Evolutionary conservation across 805 yeast genomes (phyloP), one percentile per base, ranked within the genome.

Genomic region (Hanseniaspora jakobsenii): DNA sequence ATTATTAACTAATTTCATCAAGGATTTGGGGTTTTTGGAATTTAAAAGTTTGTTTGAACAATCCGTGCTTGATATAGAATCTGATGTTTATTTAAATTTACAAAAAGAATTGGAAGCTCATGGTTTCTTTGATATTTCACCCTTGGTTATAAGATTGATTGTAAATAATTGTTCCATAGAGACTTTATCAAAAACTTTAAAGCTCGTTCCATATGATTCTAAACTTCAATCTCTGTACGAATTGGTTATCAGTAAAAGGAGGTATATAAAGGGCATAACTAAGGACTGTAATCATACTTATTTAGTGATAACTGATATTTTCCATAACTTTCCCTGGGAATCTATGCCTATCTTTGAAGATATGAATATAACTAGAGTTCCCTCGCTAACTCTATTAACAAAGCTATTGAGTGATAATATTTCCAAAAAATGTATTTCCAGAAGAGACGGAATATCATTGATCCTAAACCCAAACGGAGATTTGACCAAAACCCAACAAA

Each of bases 261-360:
- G 16, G 4, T 16, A 19, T 17, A 14, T 44, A n/a, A 21, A 32
- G 8, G n/a, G 6, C 5, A 18, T 32, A 4, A 19, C 18, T 18
- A 23, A 18, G 3, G 7, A 34, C 3, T 23, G 21, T 23, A 30
- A 66, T 6, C 95, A 87, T 57, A 63, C 79, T 0, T 76, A 89
- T 2, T 62, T 91, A 38, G 64, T 91, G 3, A 73, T 84, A 3
- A 78, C 87, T 21, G 69, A 77, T 39, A 61, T 64, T 6, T 78
- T 93, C 51, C 72, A 73, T n/a, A 56, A 59, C 16, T 66, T 91
- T 26, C 98, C 98, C 0, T 91, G 97, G 97, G 99, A 91, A 55
- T 77, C 85, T 1, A 55, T 87, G 26, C 70, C 76, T 0, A 67
- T 70, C 35, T 57, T 87, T 45, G 59, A 72, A 40, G 55, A 56